These are phyloP conservation scores for Miamiensis avidus DNA, from an alignment of 169 alveolate species.

Conservation along the genomic window DNA sequence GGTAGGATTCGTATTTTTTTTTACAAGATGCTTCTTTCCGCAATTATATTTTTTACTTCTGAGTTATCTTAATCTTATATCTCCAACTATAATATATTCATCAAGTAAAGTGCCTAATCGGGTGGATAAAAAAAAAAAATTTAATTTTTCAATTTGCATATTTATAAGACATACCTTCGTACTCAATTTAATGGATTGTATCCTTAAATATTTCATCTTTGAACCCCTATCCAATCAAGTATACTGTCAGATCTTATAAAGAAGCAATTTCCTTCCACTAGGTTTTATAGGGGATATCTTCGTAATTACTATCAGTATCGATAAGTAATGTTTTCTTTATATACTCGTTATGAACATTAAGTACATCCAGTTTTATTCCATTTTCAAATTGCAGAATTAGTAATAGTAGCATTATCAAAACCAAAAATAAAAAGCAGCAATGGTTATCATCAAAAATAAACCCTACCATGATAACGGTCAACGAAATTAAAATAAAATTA, in stretches of 20 bases:
- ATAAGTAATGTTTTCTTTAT: background rate
- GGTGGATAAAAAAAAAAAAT: too few relatives aligned
- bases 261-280: background rate
- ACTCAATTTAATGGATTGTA: background rate
- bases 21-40: background rate
- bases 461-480: background rate
- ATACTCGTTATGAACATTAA: background rate
- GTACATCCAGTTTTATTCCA: background rate
- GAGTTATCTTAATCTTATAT: background rate
- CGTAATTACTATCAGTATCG: background rate
- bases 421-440: background rate
- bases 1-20: background rate
- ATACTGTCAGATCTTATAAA: too few relatives aligned
- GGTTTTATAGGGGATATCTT: background rate
- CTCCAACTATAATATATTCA: background rate
- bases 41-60: background rate
- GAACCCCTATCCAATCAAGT: background rate
- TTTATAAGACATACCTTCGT: background rate
- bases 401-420: background rate
- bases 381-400: too few relatives aligned
- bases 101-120: background rate
- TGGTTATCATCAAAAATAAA: background rate
- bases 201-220: background rate
- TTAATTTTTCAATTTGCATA: background rate
- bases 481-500: too few relatives aligned